These are phyloP conservation scores for Chytriomyces sp. DNA, from an alignment of 192 early-diverging fungal species.

Conservation along the genomic window DNA sequence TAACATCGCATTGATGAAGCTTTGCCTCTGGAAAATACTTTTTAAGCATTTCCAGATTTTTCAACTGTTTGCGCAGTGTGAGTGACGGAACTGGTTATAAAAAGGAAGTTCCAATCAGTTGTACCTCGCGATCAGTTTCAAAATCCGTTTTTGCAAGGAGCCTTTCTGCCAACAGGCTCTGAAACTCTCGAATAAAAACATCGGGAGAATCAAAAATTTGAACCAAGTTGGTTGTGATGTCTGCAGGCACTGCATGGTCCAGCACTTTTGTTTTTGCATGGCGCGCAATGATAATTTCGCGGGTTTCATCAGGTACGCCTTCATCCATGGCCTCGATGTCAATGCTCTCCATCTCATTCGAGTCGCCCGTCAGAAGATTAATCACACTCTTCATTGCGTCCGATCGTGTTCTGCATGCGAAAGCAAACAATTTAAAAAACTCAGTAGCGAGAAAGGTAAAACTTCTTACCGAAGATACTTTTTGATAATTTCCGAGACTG, in stretches of 20 bases:
- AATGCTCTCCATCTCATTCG: slow-evolving; percentile 61
- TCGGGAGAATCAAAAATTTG: slow-evolving; percentile 74
- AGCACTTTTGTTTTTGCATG: slow-evolving; percentile 60
- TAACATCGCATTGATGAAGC: slow-evolving; percentile 75
- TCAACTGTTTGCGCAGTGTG: slow-evolving; percentile 40
- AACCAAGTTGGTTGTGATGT: slow-evolving; percentile 71
- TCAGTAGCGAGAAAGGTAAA: background rate
- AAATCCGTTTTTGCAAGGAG: slow-evolving; percentile 58
- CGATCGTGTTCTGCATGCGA: slow-evolving; percentile 49
- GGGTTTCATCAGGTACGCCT: background rate
- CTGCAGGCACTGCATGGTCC: slow-evolving; percentile 66
- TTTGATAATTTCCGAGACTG: slow-evolving; percentile 14
- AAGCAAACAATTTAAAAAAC: slow-evolving; percentile 11
- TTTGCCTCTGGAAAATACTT: slow-evolving; percentile 68
- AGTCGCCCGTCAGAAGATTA: slow-evolving; percentile 67
- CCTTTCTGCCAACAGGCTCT: slow-evolving; percentile 58
- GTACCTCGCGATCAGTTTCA: slow-evolving; percentile 63
- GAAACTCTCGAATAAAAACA: slow-evolving; percentile 74
- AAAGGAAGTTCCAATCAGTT: background rate
- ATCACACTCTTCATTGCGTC: slow-evolving; percentile 75
- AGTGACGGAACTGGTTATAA: too few relatives aligned
- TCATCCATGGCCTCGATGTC: slow-evolving; percentile 41
- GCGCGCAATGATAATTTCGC: background rate
- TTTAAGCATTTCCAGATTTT: slow-evolving; percentile 76
- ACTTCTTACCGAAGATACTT: slow-evolving; percentile 1